Base-by-base conservation (phyloP, 331 rosid species). In the Quercus lobata region DNA sequence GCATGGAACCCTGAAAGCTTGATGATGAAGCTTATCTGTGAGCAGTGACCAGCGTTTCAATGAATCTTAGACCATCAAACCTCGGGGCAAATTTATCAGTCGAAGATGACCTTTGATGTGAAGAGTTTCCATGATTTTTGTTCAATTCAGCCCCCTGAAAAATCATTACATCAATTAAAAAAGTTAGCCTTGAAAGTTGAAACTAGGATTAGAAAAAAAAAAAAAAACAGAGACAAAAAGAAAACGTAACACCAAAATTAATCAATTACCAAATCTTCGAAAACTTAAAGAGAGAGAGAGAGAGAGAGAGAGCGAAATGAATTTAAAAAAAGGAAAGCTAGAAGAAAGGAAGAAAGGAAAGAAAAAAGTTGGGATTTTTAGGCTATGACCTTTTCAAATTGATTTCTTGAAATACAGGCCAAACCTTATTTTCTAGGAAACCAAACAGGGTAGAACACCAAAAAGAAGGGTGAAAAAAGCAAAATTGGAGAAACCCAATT, bases 31-130 rank as follows among this genome's bases (percentile, higher is more conserved):
- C 73, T 83, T 82, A 92, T 90, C 98, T 85, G 74, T 93, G 97
- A 24, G 92, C 98, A 74, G 98, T 93, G 12, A 93, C 76, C 5
- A 93, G 83, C 15, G 98, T 93, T 77, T 93, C 97, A 21, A 93
- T 92, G 83, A 93, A 93, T 53, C 96, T 89, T 83, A 93, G 82
- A 4, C 98, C 98, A 77, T 93, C 97, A 46, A 91, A 93, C 82
- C 85, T 86, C 55, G 98, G 98, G 1, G 89, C 92, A 74, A 90
- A 94, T 78, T 89, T 88, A 21, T 94, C 96, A 34, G 91, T 71
- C 2, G 91, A 77, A 44, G 90, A 61, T 0, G 91, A 72, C 70
- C 72, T 73, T 62, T 72, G 63, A 57, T 87, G 22, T 12, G 91
- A 82, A 8, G 87, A 75, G 22, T 53, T 76, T 46, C 82, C 87